Evolutionary conservation across 331 rosid species (phyloP), one percentile per base, ranked within the genome.

Genomic region (Quercus phellos): DNA sequence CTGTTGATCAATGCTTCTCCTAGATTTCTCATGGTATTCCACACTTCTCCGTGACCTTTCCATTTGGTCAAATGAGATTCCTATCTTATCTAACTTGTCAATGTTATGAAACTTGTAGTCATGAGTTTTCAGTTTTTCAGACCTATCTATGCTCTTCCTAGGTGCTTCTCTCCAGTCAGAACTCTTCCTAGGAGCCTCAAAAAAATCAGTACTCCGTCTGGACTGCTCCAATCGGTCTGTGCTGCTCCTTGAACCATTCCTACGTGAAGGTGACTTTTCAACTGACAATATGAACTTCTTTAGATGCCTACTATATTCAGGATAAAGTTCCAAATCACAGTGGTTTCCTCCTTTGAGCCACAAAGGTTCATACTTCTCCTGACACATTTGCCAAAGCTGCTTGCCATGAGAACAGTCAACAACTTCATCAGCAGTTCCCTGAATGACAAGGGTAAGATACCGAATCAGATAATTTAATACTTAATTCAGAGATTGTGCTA

Each of bases 31-130:
- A 67, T 82, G 91, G 85, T 78, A 88, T 70, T 92, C 97, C 19
- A 92, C 95, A 4, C 92, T 94, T 81, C 91, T 87, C 74, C 94
- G 74, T 1, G 98, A 92, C 77, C 92, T 89, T 88, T 94, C 99
- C 78, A 79, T 74, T 74, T 87, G 95, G 75, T 92, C 97, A 56
- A 79, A 74, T 42, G 92, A 88, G 77, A 83, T 88, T 67, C 87
- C 84, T 54, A 87, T 79, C 84, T 94, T 93, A 19, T 90, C 98
- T 78, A 87, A 42, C 72, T 92, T 92, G 72, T 92, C 96, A 0
- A 83, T 56, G 84, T 56, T 88, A 72, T 81, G 78, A 76, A 86
- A 74, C 88, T 83, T 92, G 92, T 77, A 84, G 34, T 88, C 94
- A 30, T 80, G 89, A 24, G 55, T 73, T 81, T 84, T 92, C 75